phyloP scores from a whole-genome alignment of 306 rosid genomes.

The Fragaria vesca region DNA sequence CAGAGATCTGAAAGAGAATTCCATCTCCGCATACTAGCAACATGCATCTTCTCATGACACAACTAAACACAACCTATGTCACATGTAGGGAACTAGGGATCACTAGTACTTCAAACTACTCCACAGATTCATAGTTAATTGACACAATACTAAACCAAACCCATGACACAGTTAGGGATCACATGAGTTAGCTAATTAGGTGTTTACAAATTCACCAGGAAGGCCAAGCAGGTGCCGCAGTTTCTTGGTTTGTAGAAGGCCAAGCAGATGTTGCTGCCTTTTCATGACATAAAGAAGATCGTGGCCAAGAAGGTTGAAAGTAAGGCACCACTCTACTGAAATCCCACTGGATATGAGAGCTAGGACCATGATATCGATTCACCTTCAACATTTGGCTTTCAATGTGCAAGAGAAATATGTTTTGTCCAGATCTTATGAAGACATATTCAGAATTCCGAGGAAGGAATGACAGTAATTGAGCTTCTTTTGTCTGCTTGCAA shows the following conservation, averaged over 20 bases:
- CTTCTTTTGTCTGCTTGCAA: constrained; percentile 45
- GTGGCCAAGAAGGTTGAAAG: constrained; percentile 70
- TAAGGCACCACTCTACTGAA: constrained; percentile 62
- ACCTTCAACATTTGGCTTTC: constrained; percentile 40
- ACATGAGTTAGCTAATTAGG: neutral
- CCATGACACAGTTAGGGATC: constrained; percentile 9
- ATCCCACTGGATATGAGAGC: constrained; percentile 59
- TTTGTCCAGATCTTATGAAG: constrained; percentile 54
- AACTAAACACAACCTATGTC: neutral
- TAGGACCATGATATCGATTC: constrained; percentile 53
- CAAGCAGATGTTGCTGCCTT: neutral
- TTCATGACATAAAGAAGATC: constrained; percentile 20
- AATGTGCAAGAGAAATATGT: constrained; percentile 47
- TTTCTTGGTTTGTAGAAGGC: neutral
- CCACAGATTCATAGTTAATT: neutral
- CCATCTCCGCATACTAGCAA: neutral
- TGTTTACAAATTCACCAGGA: neutral
- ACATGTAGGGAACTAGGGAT: neutral
- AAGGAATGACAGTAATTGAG: constrained; percentile 61
- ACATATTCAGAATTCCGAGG: constrained; percentile 52
- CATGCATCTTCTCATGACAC: neutral
- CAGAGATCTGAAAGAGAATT: neutral
- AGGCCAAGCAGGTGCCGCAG: constrained; percentile 1
- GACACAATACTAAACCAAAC: neutral
- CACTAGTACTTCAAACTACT: neutral